phyloP scores from a whole-genome alignment of 768 basidiomycete genomes.

The Termitomyces sp. region DNA sequence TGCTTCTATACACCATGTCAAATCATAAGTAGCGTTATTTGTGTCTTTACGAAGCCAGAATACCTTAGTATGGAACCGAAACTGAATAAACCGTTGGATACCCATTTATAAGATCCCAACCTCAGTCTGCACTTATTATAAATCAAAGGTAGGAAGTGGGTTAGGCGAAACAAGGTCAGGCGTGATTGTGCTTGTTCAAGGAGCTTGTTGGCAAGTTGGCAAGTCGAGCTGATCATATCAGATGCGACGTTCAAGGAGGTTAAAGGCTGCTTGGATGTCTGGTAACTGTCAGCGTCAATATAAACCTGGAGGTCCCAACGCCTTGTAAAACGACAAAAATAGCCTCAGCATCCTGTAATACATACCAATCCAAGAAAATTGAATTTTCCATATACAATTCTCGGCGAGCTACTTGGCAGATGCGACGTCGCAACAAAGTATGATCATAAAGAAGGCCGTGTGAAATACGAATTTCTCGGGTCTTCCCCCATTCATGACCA shows the following conservation, averaged over 20 bases:
- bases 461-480: neutral
- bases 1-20: neutral
- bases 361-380: neutral
- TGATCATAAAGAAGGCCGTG: neutral
- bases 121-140: too few relatives aligned
- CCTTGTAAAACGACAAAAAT: neutral
- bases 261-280: neutral
- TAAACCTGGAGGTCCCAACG: neutral
- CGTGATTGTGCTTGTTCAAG: neutral
- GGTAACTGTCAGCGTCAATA: neutral
- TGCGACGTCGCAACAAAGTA: neutral
- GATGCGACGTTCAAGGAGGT: neutral
- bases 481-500: conserved; percentile 8
- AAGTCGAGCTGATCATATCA: neutral
- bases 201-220: neutral
- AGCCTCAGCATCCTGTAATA: neutral
- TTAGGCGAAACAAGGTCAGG: neutral
- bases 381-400: too few relatives aligned
- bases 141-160: neutral
- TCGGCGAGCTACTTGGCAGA: too few relatives aligned
- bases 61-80: neutral
- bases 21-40: neutral
- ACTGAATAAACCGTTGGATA: neutral
- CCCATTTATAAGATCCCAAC: neutral
- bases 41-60: neutral